Base-by-base conservation (phyloP, 371 early-diverging fungal genomes). In the Phascolomyces articulosus region DNA sequence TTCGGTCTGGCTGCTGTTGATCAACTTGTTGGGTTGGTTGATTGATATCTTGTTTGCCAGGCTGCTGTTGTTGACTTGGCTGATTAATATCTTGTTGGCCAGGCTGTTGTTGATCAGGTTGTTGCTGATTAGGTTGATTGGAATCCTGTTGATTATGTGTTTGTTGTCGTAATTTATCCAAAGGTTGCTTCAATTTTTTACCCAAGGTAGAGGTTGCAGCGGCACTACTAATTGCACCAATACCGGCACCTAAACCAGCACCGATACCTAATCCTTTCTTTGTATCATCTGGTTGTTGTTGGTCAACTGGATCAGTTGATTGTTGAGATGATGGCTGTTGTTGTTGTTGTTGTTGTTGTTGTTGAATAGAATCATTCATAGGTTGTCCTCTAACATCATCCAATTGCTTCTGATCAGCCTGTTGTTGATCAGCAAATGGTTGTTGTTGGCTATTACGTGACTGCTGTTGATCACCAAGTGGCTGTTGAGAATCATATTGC, bases 351-450 rank as follows among this genome's bases (percentile, higher is more conserved):
- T 44, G 0, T n/a, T n/a, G 44, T 44, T 44, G 44, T 44, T 44
- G 44, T 13, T 44, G 0, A 44, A 7, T n/a, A 18, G 8, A 13
- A 44, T 44, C 44, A 44, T 18, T 4, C 4, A 9, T 11, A 34
- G 2, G 6, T 6, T 16, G 44, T 44, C 16, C 4, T 18, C 0
- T 44, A n/a, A n/a, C 16, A 44, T 44, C 44, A 44, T n/a, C 44
- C 44, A 4, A 16, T 44, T 13, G 44, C 44, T n/a, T n/a, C n/a
- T 44, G 44, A 15, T 44, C n/a, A 13, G 44, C 8, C 16, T 44
- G 55, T 29, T 28, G 55, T 55, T 55, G 55, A 28, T 21, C 56
- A n/a, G n/a, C n/a, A n/a, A n/a, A n/a, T n/a, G n/a, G n/a, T n/a
- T n/a, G n/a, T n/a, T n/a, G n/a, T n/a, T n/a, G n/a, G n/a, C n/a